These are phyloP conservation scores for Chlorella ohadii DNA, from an alignment of 139 green algal species.

Conservation along the genomic window DNA sequence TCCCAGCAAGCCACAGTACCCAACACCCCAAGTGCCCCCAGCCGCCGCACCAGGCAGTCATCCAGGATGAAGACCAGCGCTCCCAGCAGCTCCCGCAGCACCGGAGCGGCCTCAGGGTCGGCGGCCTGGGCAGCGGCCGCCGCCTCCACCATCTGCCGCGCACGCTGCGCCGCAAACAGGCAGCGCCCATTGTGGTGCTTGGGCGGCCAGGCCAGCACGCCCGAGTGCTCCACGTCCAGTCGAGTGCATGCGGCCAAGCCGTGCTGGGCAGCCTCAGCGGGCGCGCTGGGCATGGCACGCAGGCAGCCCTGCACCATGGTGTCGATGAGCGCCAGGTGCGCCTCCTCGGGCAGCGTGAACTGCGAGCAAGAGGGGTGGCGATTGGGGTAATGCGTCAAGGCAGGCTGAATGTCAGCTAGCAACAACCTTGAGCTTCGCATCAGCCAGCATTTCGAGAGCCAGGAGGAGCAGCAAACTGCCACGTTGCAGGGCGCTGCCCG, in stretches of 20 bases:
- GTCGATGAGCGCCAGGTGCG: slow-evolving; percentile 23
- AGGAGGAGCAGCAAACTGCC: no score
- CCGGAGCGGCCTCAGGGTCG: background rate
- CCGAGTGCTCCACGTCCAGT: background rate
- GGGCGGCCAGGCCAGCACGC: slow-evolving; percentile 14
- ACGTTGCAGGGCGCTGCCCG: no score
- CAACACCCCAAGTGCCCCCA: no score
- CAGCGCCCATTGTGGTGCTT: slow-evolving; percentile 18
- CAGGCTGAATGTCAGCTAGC: background rate
- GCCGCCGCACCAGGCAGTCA: background rate
- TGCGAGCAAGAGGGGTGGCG: slow-evolving; percentile 17
- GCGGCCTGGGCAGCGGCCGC: background rate
- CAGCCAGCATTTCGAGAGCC: no score
- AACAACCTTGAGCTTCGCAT: no score
- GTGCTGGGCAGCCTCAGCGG: background rate
- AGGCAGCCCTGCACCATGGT: slow-evolving; percentile 14
- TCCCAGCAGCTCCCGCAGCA: background rate
- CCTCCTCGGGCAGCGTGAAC: slow-evolving; percentile 17
- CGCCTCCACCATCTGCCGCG: slow-evolving; percentile 3
- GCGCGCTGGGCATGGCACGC: background rate
- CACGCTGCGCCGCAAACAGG: slow-evolving; percentile 13
- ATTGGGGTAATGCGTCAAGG: background rate
- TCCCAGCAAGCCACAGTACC: no score
- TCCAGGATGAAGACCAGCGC: slow-evolving; percentile 13
- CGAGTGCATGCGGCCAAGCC: background rate